Evolutionary conservation across 2,329 filamentous ascomycete genomes (phyloP), one percentile per base, ranked within the genome.

Genomic region (Pseudogymnoascus sp.): DNA sequence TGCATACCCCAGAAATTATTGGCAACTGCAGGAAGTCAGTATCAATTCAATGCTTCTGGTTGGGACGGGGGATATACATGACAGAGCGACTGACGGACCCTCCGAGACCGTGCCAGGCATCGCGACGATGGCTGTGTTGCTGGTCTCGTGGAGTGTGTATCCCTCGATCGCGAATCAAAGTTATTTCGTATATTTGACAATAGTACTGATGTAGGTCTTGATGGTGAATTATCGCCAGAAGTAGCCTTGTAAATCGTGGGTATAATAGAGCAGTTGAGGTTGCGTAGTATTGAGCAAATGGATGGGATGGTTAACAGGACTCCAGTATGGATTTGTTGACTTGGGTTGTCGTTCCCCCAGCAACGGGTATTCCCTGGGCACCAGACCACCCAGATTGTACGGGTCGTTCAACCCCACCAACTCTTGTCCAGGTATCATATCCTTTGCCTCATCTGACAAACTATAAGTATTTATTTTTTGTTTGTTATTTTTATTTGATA

Each of bases 1-100:
- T 55, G 28, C 49, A 55, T 55, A 55, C 49, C 94, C 94, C 94
- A 99, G 77, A 99, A 99, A 75, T 99, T 99, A 79, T 99, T 99
- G 71, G 94, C 93, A 79, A 99, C 92, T 92, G 67, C 62, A n/a
- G 11, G 8, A 14, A 45, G 68, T 79, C 63, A 78, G 76, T 67
- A 72, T 60, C 9, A 42, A 42, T 60, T 63, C 49, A 19, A 60
- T 55, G 6, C 14, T 55, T 41, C 19, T 14, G 3, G 33, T 25
- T 41, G 2, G 7, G 22, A 23, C 5, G 19, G 35, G 16, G 35
- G 1, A 11, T 9, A 58, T 62, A 71, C 69, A 76, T 66, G 74
- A 76, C 65, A 76, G 65, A 33, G 72, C 66, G 30, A 75, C 72
- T 41, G 72, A 69, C n/a, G 73, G 73, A 35, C 69, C 70, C 63